Evolutionary conservation across 495 filamentous ascomycete species (phyloP).

Genomic region (Achaetomiella virescens): DNA sequence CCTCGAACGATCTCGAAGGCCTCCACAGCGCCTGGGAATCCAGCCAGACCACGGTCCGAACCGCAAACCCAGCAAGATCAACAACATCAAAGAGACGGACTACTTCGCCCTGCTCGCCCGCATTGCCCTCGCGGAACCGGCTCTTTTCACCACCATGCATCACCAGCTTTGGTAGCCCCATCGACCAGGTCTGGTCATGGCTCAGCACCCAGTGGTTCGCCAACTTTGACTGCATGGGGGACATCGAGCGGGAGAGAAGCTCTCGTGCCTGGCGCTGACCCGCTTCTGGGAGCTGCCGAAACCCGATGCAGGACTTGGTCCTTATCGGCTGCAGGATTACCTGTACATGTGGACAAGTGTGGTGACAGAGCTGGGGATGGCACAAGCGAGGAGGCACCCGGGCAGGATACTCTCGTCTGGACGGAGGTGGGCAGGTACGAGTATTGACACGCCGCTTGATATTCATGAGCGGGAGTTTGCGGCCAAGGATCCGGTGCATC

Average conservation of each 20-base stretch:
- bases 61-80: slow-evolving; percentile 53
- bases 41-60: slow-evolving; percentile 74
- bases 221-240: slow-evolving; percentile 75
- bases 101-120: slow-evolving; percentile 80
- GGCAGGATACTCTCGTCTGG: slow-evolving; percentile 52
- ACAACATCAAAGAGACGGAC: slow-evolving; percentile 66
- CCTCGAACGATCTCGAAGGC: slow-evolving; percentile 60
- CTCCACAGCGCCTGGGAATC: slow-evolving; percentile 66
- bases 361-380: slow-evolving; percentile 34
- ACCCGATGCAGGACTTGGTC: slow-evolving; percentile 43
- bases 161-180: slow-evolving; percentile 30
- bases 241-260: slow-evolving; percentile 70
- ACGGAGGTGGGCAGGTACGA: slow-evolving; percentile 60
- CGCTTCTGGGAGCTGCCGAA: slow-evolving; percentile 63
- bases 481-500: slow-evolving; percentile 62
- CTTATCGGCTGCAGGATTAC: slow-evolving; percentile 47
- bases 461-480: slow-evolving; percentile 45
- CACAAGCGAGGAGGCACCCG: slow-evolving; percentile 17
- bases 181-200: slow-evolving; percentile 59
- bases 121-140: slow-evolving; percentile 63
- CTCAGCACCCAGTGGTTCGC: slow-evolving; percentile 81
- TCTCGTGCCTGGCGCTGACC: slow-evolving; percentile 76
- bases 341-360: slow-evolving; percentile 49
- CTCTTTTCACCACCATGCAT: slow-evolving; percentile 58
- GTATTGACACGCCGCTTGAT: slow-evolving; percentile 62